These are phyloP conservation scores for Centrapalus pauciflorus DNA, from an alignment of 129 eudicot genomes.

Conservation along the genomic window DNA sequence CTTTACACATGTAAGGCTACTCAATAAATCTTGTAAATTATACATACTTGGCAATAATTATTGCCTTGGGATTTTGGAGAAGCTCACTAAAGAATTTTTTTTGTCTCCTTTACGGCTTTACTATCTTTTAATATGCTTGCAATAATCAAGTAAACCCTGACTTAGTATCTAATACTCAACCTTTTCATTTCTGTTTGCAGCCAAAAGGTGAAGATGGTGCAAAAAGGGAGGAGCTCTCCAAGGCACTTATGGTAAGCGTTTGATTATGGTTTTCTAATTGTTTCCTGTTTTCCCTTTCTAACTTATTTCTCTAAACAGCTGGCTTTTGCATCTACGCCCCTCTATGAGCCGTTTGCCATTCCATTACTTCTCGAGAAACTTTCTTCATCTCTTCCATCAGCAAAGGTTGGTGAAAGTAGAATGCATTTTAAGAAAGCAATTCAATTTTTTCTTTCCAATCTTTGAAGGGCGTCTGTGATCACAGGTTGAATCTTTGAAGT, in stretches of 20 bases:
- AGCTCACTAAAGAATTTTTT: neutral
- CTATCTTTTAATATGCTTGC: neutral
- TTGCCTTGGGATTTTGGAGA: neutral
- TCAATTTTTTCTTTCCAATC: neutral
- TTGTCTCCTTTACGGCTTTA: neutral
- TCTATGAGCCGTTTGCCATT: conserved; percentile 72
- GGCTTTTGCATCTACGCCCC: conserved; percentile 81
- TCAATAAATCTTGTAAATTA: neutral
- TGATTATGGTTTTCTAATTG: neutral
- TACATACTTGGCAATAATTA: neutral
- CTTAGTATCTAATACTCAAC: too few species aligned
- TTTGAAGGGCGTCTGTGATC: neutral
- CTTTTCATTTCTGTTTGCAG: conserved; percentile 45
- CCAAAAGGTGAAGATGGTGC: conserved; percentile 74
- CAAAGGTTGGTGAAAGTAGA: conserved; percentile 51
- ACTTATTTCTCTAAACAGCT: conserved; percentile 40
- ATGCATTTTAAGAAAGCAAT: neutral
- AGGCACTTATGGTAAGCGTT: conserved; percentile 78
- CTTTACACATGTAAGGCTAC: conserved; percentile 81
- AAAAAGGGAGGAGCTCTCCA: conserved; percentile 81
- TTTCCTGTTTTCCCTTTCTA: neutral
- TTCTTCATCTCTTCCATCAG: conserved; percentile 74
- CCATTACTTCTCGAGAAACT: conserved; percentile 89
- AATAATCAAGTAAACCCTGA: neutral
- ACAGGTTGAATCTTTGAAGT: conserved; percentile 84